Evolutionary conservation across 2,329 filamentous ascomycete genomes (phyloP).

Genomic region (Diaporthe eres): DNA sequence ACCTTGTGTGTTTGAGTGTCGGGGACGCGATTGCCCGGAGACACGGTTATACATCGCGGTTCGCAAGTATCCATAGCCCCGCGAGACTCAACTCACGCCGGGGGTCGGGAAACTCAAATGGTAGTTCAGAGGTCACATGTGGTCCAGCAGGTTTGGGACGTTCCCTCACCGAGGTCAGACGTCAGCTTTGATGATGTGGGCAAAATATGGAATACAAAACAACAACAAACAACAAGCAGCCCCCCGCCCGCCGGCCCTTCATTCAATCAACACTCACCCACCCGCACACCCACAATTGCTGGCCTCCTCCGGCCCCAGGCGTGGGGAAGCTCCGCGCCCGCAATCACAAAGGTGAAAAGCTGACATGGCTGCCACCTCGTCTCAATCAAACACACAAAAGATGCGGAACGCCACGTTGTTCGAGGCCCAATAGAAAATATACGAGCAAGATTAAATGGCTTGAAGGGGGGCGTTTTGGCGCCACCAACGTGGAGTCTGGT

Average conservation of each 20-base stretch:
- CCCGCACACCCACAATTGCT: neutral
- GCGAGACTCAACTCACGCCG: neutral
- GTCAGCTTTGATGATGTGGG: neutral
- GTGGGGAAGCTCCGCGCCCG: constrained; percentile 25
- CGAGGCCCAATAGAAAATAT: neutral
- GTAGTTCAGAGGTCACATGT: neutral
- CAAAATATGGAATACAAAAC: neutral
- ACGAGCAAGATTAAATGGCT: neutral
- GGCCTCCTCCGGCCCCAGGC: neutral
- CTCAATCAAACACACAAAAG: neutral
- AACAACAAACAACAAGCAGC: neutral
- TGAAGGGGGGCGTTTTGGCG: neutral
- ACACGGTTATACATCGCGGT: neutral
- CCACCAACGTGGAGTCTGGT: neutral
- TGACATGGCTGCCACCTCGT: constrained; percentile 19
- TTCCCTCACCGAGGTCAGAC: too few relatives aligned
- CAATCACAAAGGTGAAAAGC: neutral
- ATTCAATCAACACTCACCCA: neutral
- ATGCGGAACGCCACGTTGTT: neutral
- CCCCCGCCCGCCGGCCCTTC: too few relatives aligned
- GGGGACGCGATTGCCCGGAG: neutral
- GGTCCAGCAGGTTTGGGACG: neutral
- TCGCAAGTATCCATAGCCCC: too few relatives aligned
- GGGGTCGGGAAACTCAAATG: neutral
- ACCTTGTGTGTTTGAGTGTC: neutral